phyloP scores from a whole-genome alignment of 2,329 filamentous ascomycete genomes.

The Phialophora verrucosa region DNA sequence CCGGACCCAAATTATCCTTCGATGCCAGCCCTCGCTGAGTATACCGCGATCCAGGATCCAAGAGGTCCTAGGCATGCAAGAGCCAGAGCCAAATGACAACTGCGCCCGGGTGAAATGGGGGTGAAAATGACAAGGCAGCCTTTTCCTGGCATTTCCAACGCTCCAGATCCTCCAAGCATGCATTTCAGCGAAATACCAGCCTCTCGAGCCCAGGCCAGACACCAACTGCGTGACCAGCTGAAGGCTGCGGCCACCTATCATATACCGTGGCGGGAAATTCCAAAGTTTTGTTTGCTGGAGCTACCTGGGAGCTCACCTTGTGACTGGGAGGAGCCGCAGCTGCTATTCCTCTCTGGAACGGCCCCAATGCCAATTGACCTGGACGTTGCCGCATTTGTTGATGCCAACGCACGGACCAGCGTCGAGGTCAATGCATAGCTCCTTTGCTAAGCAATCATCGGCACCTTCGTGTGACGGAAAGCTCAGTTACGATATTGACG shows the following conservation, averaged over 20 bases:
- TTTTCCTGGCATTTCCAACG: not conserved
- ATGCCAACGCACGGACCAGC: not conserved
- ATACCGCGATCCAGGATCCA: not conserved
- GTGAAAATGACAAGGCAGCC: not conserved
- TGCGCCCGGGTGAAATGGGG: not conserved
- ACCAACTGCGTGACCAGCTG: not conserved
- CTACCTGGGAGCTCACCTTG: conserved; percentile 11
- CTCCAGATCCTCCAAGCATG: not conserved
- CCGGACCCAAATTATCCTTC: not conserved
- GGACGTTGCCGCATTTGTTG: conserved; percentile 1
- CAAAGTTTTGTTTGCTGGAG: conserved; percentile 1
- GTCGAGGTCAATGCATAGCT: not conserved
- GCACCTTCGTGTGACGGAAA: not conserved
- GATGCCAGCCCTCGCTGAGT: not conserved
- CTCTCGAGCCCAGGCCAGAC: not conserved
- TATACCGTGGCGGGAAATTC: conserved; percentile 16
- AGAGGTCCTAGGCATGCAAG: not conserved
- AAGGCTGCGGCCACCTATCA: conserved; percentile 11
- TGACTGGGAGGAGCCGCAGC: conserved; percentile 17
- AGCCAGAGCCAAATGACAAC: not conserved
- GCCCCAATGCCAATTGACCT: not conserved
- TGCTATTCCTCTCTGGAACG: not conserved
- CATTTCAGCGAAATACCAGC: not conserved
- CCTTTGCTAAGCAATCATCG: not conserved
- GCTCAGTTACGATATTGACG: not conserved